These are phyloP conservation scores for Daldinia bambusicola DNA, from an alignment of 495 filamentous ascomycete genomes.

Conservation along the genomic window DNA sequence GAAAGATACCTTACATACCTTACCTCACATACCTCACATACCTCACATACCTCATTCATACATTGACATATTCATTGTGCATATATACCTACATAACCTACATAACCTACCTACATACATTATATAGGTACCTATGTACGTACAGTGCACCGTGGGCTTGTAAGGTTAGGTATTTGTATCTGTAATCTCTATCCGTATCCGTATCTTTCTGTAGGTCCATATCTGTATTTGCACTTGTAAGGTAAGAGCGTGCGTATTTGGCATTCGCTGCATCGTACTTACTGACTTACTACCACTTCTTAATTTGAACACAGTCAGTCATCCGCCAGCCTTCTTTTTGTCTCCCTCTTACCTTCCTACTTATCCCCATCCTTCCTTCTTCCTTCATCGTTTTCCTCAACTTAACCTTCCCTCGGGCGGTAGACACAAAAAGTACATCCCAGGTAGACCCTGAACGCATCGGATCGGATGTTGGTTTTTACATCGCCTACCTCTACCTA, in stretches of 20 bases:
- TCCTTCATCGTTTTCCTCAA: slow-evolving; percentile 5
- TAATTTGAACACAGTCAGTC: slow-evolving; percentile 18
- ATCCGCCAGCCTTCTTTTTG: slow-evolving; percentile 31
- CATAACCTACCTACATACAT: no score
- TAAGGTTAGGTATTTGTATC: neutral
- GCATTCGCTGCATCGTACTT: slow-evolving; percentile 14
- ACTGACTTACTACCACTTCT: slow-evolving; percentile 7
- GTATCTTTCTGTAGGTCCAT: no score
- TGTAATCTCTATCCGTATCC: neutral
- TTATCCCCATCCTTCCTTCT: slow-evolving; percentile 2
- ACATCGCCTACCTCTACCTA: neutral
- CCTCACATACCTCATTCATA: neutral
- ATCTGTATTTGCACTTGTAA: neutral
- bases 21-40: no score
- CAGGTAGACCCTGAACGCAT: slow-evolving; percentile 26
- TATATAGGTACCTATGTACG: slow-evolving; percentile 21
- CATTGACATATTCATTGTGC: neutral
- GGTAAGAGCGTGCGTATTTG: slow-evolving; percentile 27
- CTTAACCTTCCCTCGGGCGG: slow-evolving; percentile 18
- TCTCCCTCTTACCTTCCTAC: slow-evolving; percentile 31
- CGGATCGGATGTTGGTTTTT: slow-evolving; percentile 17
- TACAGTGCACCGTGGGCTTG: slow-evolving; percentile 20
- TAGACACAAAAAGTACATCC: slow-evolving; percentile 9
- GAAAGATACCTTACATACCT: neutral
- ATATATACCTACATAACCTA: neutral